Percentiles rank a stretch among this genome's conserved stretches.
Evolutionary conservation across 768 basidiomycete species (phyloP).

Genomic region (Tubosaeta sp.): DNA sequence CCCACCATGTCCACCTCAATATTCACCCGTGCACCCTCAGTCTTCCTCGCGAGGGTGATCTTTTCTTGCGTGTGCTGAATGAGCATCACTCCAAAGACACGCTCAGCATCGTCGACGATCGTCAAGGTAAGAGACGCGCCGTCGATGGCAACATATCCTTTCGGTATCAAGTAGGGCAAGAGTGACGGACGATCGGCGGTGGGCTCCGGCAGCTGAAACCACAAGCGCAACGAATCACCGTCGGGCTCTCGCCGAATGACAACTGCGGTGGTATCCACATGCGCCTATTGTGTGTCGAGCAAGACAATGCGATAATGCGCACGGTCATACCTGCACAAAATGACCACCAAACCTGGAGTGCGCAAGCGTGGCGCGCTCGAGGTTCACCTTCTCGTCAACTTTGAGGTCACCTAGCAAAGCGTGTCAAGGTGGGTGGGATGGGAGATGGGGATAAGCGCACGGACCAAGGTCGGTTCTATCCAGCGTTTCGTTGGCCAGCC

Average conservation of each 20-base stretch:
- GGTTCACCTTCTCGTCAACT: conserved; percentile 79
- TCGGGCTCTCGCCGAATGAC: conserved; percentile 63
- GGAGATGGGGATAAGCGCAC: neutral
- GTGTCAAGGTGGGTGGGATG: conserved; percentile 2
- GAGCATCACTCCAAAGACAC: conserved; percentile 87
- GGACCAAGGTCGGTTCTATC: conserved; percentile 85
- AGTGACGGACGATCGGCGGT: conserved; percentile 58
- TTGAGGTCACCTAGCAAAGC: conserved; percentile 60
- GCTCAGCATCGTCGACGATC: conserved; percentile 55
- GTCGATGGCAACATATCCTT: conserved; percentile 93
- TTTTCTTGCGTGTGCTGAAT: conserved; percentile 91
- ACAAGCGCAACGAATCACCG: conserved; percentile 83
- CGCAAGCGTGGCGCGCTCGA: conserved; percentile 92
- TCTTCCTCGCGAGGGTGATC: conserved; percentile 75
- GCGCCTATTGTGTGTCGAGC: conserved; percentile 53
- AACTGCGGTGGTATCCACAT: conserved; percentile 86
- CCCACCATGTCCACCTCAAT: conserved; percentile 95
- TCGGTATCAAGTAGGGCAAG: conserved; percentile 81
- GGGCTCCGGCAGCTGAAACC: conserved; percentile 68
- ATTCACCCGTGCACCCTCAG: conserved; percentile 79
- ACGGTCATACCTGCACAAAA: conserved; percentile 78
- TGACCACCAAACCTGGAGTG: conserved; percentile 94
- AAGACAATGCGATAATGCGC: neutral
- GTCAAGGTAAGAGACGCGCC: conserved; percentile 93
- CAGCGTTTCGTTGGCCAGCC: conserved; percentile 94